Percentiles rank a stretch among this genome's conserved stretches.
These are phyloP conservation scores for Mortierella sp. DNA, from an alignment of 371 early-diverging fungal genomes.

Conservation along the genomic window DNA sequence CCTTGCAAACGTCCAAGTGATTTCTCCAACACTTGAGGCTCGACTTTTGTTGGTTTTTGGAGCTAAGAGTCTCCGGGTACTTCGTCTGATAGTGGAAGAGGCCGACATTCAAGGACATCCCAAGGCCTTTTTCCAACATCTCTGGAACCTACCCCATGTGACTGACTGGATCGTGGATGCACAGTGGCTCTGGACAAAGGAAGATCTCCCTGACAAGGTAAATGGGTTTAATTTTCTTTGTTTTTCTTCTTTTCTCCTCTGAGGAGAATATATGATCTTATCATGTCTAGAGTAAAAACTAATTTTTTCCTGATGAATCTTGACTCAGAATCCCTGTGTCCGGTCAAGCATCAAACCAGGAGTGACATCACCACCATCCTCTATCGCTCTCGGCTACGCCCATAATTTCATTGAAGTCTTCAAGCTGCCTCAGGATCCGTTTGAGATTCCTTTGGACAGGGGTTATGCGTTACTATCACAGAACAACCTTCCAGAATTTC, in stretches of 20 bases:
- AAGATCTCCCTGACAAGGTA: conserved; percentile 33
- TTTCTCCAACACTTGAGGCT: conserved; percentile 9
- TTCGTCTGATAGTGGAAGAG: conserved; percentile 22
- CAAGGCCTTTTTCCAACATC: conserved; percentile 17
- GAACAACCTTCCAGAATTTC: conserved; percentile 16
- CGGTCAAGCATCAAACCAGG: conserved; percentile 17
- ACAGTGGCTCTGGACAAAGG: conserved; percentile 65
- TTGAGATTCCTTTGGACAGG: conserved; percentile 59
- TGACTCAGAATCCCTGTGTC: neutral
- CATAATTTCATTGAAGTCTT: conserved; percentile 80
- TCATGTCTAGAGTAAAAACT: neutral
- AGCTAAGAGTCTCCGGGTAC: conserved; percentile 39
- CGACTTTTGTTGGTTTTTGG: conserved; percentile 51
- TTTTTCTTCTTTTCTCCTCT: conserved; percentile 2
- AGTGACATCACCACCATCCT: conserved; percentile 30
- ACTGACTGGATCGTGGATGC: conserved; percentile 80
- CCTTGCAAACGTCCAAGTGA: conserved; percentile 35
- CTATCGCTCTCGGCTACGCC: conserved; percentile 74
- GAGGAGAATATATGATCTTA: too few species aligned
- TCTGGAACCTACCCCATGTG: conserved; percentile 51
- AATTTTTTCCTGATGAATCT: neutral
- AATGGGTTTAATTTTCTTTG: too few species aligned
- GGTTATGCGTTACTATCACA: conserved; percentile 39
- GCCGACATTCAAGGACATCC: neutral
- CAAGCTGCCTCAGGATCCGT: conserved; percentile 36